phyloP scores from a whole-genome alignment of 495 filamentous ascomycete species.

The Pseudoneurospora amorphoporcata region DNA sequence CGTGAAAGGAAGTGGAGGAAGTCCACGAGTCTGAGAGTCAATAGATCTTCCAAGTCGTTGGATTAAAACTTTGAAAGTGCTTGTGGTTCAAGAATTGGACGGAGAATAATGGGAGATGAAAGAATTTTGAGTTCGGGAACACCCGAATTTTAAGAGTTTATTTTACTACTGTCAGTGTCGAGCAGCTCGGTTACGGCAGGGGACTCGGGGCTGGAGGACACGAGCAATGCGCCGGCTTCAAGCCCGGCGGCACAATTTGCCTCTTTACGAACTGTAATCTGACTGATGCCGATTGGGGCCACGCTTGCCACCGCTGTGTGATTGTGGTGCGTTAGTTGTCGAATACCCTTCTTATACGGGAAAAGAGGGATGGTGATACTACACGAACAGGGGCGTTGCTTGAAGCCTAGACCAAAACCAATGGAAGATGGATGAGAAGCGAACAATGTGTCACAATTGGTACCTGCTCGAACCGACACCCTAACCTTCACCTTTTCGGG shows the following conservation, averaged over 20 bases:
- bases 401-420: background rate
- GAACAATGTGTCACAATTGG: background rate
- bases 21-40: background rate
- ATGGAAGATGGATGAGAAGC: background rate
- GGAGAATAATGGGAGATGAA: background rate
- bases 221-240: background rate
- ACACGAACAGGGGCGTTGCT: background rate
- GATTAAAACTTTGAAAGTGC: background rate
- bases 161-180: background rate
- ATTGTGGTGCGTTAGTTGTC: background rate
- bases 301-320: background rate
- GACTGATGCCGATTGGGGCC: background rate
- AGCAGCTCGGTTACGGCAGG: background rate
- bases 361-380: background rate
- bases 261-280: background rate
- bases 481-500: background rate
- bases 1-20: background rate
- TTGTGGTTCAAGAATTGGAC: background rate
- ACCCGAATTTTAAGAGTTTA: background rate
- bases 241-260: background rate
- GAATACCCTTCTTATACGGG: background rate
- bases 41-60: background rate
- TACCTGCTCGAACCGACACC: background rate
- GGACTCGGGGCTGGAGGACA: no score
- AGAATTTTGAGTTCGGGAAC: background rate